phyloP scores from a whole-genome alignment of 139 green algal species.

The Chlorella sp. region DNA sequence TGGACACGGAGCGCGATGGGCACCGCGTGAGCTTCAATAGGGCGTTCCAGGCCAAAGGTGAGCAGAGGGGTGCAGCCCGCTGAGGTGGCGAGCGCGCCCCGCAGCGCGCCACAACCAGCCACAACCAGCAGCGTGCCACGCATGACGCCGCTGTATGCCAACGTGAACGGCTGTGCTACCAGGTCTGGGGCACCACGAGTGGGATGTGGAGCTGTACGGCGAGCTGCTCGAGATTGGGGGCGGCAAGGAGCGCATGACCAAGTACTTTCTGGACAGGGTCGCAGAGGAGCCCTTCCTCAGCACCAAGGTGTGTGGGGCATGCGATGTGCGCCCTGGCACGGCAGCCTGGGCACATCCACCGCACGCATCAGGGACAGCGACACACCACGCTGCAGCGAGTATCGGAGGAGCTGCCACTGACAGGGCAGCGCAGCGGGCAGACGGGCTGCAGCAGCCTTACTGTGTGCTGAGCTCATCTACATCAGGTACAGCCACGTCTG shows the following conservation, averaged over 20 bases:
- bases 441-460: neutral
- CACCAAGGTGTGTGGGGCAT: slow-evolving; percentile 34
- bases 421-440: neutral
- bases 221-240: slow-evolving; percentile 92
- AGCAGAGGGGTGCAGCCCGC: too few species aligned
- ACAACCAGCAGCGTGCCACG: neutral
- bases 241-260: slow-evolving; percentile 98
- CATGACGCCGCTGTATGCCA: neutral
- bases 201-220: slow-evolving; percentile 90
- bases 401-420: neutral
- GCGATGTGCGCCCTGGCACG: too few species aligned
- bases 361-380: too few species aligned
- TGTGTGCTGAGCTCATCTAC: neutral
- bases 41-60: slow-evolving; percentile 84
- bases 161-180: too few species aligned
- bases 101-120: too few species aligned
- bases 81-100: too few species aligned
- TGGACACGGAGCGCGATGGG: slow-evolving; percentile 91
- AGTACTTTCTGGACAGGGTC: slow-evolving; percentile 67
- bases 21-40: slow-evolving; percentile 92
- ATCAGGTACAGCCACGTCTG: neutral
- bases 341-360: too few species aligned
- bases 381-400: neutral
- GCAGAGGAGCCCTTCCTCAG: slow-evolving; percentile 66
- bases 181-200: slow-evolving; percentile 77